A percentile compares a stretch with the other conserved stretches of the same genome.
Evolutionary conservation across 306 rosid genomes (phyloP).

Genomic region (Hippophae rhamnoides): DNA sequence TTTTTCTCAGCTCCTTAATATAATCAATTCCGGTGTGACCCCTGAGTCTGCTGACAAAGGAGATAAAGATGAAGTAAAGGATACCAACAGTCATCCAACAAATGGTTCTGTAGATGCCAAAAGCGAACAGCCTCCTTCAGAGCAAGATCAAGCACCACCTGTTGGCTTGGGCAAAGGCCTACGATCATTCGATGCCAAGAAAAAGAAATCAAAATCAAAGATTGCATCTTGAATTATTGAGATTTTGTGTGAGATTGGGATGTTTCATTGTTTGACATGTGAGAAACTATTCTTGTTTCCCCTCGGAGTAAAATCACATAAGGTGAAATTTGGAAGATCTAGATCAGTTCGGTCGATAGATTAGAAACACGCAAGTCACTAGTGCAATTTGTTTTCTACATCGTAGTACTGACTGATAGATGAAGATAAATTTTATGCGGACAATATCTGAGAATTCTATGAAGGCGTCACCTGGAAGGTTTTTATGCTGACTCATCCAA

Average conservation of each 20-base stretch:
- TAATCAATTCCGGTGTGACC: conserved; percentile 53
- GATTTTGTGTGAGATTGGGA: conserved; percentile 15
- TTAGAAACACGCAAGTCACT: too few relatives aligned
- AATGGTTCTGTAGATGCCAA: conserved; percentile 24
- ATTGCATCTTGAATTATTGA: conserved; percentile 47
- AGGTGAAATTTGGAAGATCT: too few relatives aligned
- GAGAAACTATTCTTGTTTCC: too few relatives aligned
- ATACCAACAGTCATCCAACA: conserved; percentile 23
- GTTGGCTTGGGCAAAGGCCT: conserved; percentile 83
- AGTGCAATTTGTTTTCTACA: too few relatives aligned
- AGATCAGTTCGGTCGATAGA: too few relatives aligned
- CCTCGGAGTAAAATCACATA: too few relatives aligned
- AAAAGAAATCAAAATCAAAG: conserved; percentile 62
- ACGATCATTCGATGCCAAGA: conserved; percentile 65
- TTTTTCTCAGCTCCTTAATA: conserved; percentile 61
- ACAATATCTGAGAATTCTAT: too few relatives aligned
- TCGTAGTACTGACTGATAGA: too few relatives aligned
- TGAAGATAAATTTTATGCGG: too few relatives aligned
- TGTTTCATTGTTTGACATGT: too few relatives aligned
- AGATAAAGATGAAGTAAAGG: conserved; percentile 38
- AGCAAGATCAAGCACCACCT: conserved; percentile 45
- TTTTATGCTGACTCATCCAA: too few relatives aligned
- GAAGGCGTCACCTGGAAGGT: too few relatives aligned
- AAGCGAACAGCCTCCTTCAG: conserved; percentile 24
- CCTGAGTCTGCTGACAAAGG: conserved; percentile 42